These are phyloP conservation scores for Aegilops tauschii DNA, from an alignment of 176 grass and related monocot species.

Conservation along the genomic window DNA sequence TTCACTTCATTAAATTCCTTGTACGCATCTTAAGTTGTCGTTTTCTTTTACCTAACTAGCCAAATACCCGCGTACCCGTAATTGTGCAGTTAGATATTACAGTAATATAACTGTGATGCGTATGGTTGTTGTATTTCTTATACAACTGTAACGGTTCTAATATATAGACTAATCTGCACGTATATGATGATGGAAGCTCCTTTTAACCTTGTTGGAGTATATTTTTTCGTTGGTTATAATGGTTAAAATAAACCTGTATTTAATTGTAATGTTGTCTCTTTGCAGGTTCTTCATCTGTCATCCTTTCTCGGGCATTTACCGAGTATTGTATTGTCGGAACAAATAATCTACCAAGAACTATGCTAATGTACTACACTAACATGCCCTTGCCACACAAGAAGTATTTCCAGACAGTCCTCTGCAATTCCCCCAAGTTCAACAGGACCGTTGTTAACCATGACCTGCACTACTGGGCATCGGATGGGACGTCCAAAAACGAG, in stretches of 20 bases:
- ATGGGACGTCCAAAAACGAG: conserved; percentile 39
- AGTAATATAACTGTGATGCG: neutral
- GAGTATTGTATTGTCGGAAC: conserved; percentile 73
- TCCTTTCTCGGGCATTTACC: conserved; percentile 77
- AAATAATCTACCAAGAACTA: conserved; percentile 82
- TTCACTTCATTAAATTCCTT: neutral
- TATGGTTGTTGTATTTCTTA: neutral
- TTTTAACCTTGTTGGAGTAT: neutral
- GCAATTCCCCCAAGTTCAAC: conserved; percentile 80
- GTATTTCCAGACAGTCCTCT: conserved; percentile 94
- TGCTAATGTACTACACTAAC: conserved; percentile 94
- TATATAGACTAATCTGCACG: neutral
- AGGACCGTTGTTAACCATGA: conserved; percentile 76
- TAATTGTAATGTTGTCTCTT: neutral
- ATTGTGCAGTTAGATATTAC: neutral
- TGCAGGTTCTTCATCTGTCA: conserved; percentile 80
- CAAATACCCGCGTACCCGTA: neutral
- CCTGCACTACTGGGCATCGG: conserved; percentile 58
- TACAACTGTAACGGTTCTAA: neutral
- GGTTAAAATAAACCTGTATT: neutral
- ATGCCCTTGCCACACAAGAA: conserved; percentile 61
- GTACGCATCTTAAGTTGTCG: neutral
- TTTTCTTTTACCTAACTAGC: neutral
- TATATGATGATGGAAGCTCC: neutral
- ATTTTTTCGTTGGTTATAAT: neutral